These are phyloP conservation scores for Closterium sp. DNA, from an alignment of 139 green algal genomes.

Conservation along the genomic window DNA sequence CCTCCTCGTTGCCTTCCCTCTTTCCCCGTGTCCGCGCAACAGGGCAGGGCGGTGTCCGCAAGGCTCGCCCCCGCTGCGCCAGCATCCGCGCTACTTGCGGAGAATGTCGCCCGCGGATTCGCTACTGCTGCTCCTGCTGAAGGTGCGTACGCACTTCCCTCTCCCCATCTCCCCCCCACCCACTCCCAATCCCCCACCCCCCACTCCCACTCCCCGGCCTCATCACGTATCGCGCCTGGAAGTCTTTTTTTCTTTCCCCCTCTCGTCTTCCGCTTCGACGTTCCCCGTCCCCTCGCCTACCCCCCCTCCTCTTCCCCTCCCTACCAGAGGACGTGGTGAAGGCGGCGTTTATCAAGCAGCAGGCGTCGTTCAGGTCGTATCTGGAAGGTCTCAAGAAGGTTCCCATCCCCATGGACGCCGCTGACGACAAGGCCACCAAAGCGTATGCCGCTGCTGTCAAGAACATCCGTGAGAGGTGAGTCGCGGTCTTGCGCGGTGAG, in stretches of 20 bases:
- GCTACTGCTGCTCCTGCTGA: neutral
- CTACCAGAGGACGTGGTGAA: conserved; percentile 10
- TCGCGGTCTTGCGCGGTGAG: no score
- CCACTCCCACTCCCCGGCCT: no score
- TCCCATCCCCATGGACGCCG: neutral
- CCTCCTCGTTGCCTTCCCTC: no score
- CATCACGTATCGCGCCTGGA: no score
- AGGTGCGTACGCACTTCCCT: neutral
- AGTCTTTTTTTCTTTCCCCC: no score
- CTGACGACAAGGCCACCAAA: neutral
- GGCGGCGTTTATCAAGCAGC: conserved; percentile 10
- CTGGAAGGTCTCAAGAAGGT: conserved; percentile 9
- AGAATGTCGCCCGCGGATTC: neutral
- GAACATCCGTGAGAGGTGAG: no score
- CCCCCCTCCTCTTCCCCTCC: no score
- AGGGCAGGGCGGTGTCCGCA: neutral
- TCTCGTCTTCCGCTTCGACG: no score
- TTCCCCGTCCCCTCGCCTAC: no score
- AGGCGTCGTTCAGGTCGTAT: neutral
- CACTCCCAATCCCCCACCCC: no score
- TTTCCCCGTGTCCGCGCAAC: neutral
- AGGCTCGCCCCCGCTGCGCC: neutral
- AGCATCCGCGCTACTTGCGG: neutral
- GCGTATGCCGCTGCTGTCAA: no score
- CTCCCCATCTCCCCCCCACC: no score